Conservation (phyloP, 192 early-diverging fungal species). For the Entomortierella parvispora region DNA sequence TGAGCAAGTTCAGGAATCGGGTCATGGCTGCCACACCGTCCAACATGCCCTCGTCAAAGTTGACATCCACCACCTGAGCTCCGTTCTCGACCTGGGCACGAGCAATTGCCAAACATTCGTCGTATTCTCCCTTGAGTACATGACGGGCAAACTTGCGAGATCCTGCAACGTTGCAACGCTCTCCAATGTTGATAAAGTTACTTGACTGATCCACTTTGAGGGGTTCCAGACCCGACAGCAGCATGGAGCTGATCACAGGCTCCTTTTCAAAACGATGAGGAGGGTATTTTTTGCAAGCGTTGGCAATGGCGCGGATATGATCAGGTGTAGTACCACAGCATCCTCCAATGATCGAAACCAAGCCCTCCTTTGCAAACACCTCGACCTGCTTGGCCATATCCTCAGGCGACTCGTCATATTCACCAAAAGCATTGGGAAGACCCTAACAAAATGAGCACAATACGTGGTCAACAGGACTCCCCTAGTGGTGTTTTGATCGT, state of each 20-base stretch:
- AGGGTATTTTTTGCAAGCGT: conserved; percentile 76
- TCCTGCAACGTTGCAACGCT: conserved; percentile 97
- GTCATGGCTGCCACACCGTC: conserved; percentile 95
- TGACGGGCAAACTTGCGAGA: conserved; percentile 96
- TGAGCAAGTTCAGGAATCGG: conserved; percentile 92
- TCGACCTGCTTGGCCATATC: conserved; percentile 87
- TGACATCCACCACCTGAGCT: conserved; percentile 94
- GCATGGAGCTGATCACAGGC: conserved; percentile 72
- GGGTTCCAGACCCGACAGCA: conserved; percentile 89
- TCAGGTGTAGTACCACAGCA: conserved; percentile 97
- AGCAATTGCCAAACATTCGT: conserved; percentile 94
- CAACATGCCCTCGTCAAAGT: conserved; percentile 97
- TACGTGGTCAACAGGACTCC: not conserved
- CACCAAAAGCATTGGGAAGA: conserved; percentile 96
- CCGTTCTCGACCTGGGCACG: conserved; percentile 95
- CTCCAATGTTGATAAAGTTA: conserved; percentile 95
- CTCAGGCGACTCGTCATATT: conserved; percentile 91
- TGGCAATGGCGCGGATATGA: conserved; percentile 88
- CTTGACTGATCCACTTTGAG: conserved; percentile 82
- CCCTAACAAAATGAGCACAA: conserved; percentile 57
- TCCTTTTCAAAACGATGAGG: conserved; percentile 84
- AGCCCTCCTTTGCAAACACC: conserved; percentile 90
- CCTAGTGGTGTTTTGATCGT: not conserved
- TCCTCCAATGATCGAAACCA: conserved; percentile 95
- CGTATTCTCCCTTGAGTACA: conserved; percentile 90